phyloP scores from a whole-genome alignment of 306 rosid genomes.

The Quercus berberidifolia region DNA sequence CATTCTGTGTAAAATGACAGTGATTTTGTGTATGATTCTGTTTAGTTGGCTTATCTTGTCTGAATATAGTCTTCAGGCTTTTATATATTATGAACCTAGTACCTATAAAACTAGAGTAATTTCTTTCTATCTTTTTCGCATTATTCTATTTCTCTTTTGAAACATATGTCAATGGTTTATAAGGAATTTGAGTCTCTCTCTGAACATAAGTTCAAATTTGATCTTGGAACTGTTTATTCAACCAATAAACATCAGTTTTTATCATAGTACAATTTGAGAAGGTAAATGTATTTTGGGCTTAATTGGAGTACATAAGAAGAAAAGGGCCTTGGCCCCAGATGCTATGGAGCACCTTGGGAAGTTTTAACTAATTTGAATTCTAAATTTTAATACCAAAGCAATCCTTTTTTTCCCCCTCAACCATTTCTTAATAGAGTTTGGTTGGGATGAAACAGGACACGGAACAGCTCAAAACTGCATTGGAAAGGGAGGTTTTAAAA shows the following conservation, averaged over 20 bases:
- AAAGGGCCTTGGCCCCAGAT: too few relatives aligned
- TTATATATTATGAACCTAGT: neutral
- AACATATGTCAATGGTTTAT: too few relatives aligned
- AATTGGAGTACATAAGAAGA: neutral
- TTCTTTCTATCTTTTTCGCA: neutral
- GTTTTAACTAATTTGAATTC: neutral
- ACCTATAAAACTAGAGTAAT: neutral
- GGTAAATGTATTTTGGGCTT: neutral
- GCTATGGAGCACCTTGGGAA: neutral
- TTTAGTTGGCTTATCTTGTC: constrained; percentile 9
- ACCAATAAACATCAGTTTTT: neutral
- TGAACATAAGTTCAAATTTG: too few relatives aligned
- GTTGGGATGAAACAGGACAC: constrained; percentile 69
- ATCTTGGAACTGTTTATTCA: too few relatives aligned
- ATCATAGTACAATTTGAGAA: neutral
- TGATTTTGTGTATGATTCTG: neutral
- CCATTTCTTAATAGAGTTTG: constrained; percentile 21
- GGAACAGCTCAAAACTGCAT: constrained; percentile 70
- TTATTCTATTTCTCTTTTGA: neutral
- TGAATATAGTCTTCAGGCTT: neutral
- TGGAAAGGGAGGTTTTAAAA: constrained; percentile 71
- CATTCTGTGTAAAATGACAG: constrained; percentile 23
- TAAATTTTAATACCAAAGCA: neutral
- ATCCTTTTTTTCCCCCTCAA: neutral
- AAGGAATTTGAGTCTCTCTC: too few relatives aligned